Base-by-base conservation (phyloP, 1,284 basidiomycete species). In the Microbotryomycetes sp. region DNA sequence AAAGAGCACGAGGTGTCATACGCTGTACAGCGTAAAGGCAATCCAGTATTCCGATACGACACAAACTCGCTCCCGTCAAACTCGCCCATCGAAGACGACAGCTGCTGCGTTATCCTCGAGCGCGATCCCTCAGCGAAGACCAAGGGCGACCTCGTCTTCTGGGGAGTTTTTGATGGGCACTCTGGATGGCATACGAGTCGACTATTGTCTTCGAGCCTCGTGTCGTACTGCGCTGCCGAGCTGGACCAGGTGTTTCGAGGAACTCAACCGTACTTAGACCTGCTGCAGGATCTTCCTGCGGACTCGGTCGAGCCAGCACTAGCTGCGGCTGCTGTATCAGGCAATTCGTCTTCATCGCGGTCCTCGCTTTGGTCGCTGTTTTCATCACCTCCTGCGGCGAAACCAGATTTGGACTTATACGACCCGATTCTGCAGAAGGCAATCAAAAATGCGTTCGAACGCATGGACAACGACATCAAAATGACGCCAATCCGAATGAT, bases 11-110 rank as follows among this genome's bases (percentile, higher is more conserved):
- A 79, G 76, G 21, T 64, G 2, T 65, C 64, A 15, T 73, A 65
- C 53, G 74, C 76, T 24, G 76, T 82, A 59, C 46, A 75, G 78
- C 54, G 65, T 74, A 28, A 78, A 31, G 57, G 58, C 45, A 73
- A 70, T 53, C 64, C 81, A 53, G 59, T 82, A 80, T 2, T 79
- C 77, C 47, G 84, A 81, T 86, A 87, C 76, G 81, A 86, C 54
- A 91, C 86, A 1, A 88, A 89, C 23, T 82, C 81, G 51, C 77
- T 97, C 41, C 79, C 88, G 1, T 87, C 89, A 5, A 97, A 97
- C 73, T 83, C 89, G 64, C 90, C 91, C 18, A 86, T 94, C 59
- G 92, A 97, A 76, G 92, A 97, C 74, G 84, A 90, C 21, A 82
- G 85, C 68, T 83, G 88, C 3, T 82, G 83, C 60, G 83, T 86